Evolutionary conservation across 441 rosid species (phyloP).

Genomic region (Croton laevigatus): DNA sequence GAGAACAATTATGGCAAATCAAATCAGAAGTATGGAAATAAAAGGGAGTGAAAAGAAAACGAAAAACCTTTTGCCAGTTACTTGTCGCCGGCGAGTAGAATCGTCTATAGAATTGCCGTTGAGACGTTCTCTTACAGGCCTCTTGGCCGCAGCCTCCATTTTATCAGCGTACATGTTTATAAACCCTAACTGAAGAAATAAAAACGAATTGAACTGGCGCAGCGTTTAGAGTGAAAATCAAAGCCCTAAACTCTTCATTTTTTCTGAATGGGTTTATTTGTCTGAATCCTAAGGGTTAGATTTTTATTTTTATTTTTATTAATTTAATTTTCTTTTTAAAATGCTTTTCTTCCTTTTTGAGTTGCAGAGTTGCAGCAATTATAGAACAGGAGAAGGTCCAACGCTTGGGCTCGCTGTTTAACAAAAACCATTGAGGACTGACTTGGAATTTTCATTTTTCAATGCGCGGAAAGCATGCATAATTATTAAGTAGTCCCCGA

Average conservation of each 20-base stretch:
- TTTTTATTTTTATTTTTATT: neutral
- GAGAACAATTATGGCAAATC: neutral
- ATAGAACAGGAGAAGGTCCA: too few relatives aligned
- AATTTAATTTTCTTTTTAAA: too few relatives aligned
- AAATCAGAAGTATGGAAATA: neutral
- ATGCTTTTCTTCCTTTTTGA: too few relatives aligned
- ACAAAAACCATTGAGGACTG: too few relatives aligned
- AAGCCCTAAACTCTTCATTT: neutral
- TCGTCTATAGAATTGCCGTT: slow-evolving; percentile 49
- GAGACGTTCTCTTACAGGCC: slow-evolving; percentile 72
- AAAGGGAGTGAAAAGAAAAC: neutral
- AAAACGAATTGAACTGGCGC: neutral
- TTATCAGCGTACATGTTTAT: slow-evolving; percentile 84
- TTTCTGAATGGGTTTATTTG: neutral
- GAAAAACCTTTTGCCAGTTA: slow-evolving; percentile 80
- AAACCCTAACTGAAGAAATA: neutral
- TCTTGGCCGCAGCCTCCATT: slow-evolving; percentile 56
- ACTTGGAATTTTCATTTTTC: too few relatives aligned
- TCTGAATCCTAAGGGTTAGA: neutral
- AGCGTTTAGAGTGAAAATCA: neutral
- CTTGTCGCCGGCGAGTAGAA: slow-evolving; percentile 51
- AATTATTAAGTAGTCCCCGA: too few relatives aligned
- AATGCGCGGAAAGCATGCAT: too few relatives aligned
- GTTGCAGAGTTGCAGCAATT: too few relatives aligned
- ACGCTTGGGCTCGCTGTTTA: too few relatives aligned